Percentiles rank a stretch among this genome's conserved stretches.
These are phyloP conservation scores for Metschnikowia proteae DNA, from an alignment of 805 yeast genomes.

Conservation along the genomic window DNA sequence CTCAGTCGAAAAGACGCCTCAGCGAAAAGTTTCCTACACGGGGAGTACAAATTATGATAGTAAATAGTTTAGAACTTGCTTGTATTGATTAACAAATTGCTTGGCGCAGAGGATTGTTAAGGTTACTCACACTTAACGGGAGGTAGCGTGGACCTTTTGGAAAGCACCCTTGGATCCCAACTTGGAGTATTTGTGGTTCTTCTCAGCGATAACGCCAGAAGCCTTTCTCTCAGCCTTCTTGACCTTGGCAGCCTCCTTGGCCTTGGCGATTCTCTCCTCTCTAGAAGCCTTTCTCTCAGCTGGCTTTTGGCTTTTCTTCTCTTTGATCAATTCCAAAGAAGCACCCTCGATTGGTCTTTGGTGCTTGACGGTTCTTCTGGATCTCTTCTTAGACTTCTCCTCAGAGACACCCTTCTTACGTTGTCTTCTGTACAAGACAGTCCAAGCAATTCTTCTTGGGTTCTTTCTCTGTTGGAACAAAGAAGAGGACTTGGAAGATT, in stretches of 20 bases:
- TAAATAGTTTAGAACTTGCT: conserved; percentile 8
- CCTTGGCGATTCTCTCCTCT: conserved; percentile 79
- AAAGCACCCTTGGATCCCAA: conserved; percentile 97
- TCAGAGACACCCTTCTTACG: conserved; percentile 99
- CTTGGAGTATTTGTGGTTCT: conserved; percentile 65
- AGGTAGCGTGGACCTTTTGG: conserved; percentile 94
- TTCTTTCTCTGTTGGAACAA: conserved; percentile 99
- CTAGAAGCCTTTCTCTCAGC: conserved; percentile 98
- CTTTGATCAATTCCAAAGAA: conserved; percentile 95
- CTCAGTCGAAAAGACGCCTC: conserved; percentile 10
- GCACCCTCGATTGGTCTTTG: conserved; percentile 99
- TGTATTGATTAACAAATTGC: conserved; percentile 11
- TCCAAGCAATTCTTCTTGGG: conserved; percentile 99
- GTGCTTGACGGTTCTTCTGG: conserved; percentile 96
- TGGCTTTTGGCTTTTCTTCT: conserved; percentile 94
- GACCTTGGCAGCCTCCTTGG: conserved; percentile 86
- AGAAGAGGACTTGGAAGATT: conserved; percentile 94
- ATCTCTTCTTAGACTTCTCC: conserved; percentile 95
- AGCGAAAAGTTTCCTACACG: conserved; percentile 13
- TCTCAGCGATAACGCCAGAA: conserved; percentile 62
- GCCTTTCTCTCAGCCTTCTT: conserved; percentile 94
- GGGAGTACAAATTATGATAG: conserved; percentile 12
- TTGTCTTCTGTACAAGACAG: conserved; percentile 98
- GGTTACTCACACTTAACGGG: conserved; percentile 61
- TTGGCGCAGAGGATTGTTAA: conserved; percentile 8